Conservation (phyloP, 208 protist species). For the Trypanosoma congolense region DNA sequence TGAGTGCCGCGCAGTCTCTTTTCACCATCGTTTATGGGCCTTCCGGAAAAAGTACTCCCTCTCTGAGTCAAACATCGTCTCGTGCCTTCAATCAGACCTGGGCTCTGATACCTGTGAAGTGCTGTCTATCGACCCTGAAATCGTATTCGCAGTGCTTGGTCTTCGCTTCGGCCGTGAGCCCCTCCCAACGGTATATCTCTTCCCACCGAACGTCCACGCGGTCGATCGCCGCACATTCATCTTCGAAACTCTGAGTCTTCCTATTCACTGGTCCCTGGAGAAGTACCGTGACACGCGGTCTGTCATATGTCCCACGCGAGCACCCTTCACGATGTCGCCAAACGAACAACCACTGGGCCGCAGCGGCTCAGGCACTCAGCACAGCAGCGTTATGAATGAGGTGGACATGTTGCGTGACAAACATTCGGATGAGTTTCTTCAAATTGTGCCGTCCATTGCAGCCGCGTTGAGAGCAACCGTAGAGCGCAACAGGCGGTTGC, state of each 20-base stretch:
- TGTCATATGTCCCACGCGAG: slow-evolving; percentile 28
- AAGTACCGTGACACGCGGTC: slow-evolving; percentile 24
- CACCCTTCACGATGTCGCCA: slow-evolving; percentile 55
- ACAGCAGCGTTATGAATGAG: slow-evolving; percentile 26
- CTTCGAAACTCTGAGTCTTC: slow-evolving; percentile 35
- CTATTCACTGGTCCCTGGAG: not conserved
- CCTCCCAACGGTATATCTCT: slow-evolving; percentile 40
- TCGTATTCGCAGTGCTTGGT: slow-evolving; percentile 44
- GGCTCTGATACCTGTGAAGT: slow-evolving; percentile 30
- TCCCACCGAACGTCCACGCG: slow-evolving; percentile 30
- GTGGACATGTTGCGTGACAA: slow-evolving; percentile 80
- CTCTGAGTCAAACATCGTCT: slow-evolving; percentile 31
- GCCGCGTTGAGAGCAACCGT: slow-evolving; percentile 58
- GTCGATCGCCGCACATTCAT: slow-evolving; percentile 41
- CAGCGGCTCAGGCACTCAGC: slow-evolving; percentile 7
- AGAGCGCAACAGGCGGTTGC: slow-evolving; percentile 35
- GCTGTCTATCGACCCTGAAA: slow-evolving; percentile 56
- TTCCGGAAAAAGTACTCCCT: slow-evolving; percentile 47
- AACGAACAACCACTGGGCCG: slow-evolving; percentile 55
- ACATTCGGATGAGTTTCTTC: slow-evolving; percentile 74
- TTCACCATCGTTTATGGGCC: slow-evolving; percentile 36
- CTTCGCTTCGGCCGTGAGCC: slow-evolving; percentile 39
- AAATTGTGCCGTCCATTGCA: slow-evolving; percentile 68
- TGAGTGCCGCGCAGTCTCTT: slow-evolving; percentile 41
- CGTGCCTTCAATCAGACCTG: slow-evolving; percentile 22